Percentiles rank a stretch among this genome's conserved stretches.
phyloP scores from a whole-genome alignment of 2,329 filamentous ascomycete species.

The Colletotrichum chrysophilum region DNA sequence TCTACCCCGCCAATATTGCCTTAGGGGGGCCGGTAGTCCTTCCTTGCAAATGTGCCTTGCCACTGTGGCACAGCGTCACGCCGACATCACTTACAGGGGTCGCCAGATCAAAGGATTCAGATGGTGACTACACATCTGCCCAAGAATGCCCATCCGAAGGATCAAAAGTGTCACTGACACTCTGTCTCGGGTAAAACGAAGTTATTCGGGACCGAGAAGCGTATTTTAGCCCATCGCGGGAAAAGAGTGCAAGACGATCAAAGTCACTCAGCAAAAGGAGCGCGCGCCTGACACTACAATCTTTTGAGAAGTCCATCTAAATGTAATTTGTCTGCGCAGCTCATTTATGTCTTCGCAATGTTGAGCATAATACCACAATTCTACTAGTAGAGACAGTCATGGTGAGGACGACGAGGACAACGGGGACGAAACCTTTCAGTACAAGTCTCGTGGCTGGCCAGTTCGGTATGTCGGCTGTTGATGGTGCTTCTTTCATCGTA shows the following conservation, averaged over 20 bases:
- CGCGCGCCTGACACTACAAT: not conserved
- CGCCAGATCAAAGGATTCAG: not conserved
- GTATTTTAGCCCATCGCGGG: not conserved
- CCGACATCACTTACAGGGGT: not conserved
- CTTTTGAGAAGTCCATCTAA: not conserved
- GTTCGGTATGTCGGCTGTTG: not conserved
- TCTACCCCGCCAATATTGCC: not conserved
- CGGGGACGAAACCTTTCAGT: not conserved
- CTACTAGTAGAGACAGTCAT: not conserved
- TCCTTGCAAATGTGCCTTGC: not conserved
- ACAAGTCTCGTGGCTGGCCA: not conserved
- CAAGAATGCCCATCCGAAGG: not conserved
- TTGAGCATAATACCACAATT: not conserved
- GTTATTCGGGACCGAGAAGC: not conserved
- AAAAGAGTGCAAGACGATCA: not conserved
- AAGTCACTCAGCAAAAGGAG: not conserved
- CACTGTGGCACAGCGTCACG: not conserved
- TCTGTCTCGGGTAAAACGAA: not conserved
- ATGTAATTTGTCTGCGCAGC: not conserved
- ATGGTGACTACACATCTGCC: not conserved
- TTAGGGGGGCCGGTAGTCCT: not conserved
- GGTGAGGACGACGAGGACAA: not conserved
- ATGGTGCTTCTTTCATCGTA: not conserved
- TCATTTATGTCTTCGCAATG: not conserved
- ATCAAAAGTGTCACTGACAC: not conserved